Percentiles rank a stretch among this genome's conserved stretches.
These are phyloP conservation scores for Nemania sp. DNA, from an alignment of 2,329 filamentous ascomycete genomes.

Conservation along the genomic window DNA sequence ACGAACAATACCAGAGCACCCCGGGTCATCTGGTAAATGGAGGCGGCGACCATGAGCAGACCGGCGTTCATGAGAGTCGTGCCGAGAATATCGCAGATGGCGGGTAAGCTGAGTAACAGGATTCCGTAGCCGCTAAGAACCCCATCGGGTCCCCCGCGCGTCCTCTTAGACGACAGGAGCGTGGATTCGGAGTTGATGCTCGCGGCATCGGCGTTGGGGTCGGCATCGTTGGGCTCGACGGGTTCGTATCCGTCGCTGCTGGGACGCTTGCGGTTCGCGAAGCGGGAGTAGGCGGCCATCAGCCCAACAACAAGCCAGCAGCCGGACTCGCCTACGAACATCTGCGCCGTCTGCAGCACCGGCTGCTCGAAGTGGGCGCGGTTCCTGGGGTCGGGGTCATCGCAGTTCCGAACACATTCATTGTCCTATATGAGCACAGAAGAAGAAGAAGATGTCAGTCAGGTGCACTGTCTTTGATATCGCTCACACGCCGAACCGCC, in stretches of 20 bases:
- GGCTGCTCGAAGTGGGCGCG: constrained; percentile 86
- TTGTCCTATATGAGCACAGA: constrained; percentile 70
- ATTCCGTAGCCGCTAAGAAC: constrained; percentile 73
- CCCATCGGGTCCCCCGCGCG: constrained; percentile 49
- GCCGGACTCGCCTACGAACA: constrained; percentile 96
- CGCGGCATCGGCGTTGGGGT: constrained; percentile 52
- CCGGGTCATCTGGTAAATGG: constrained; percentile 98
- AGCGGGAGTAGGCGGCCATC: constrained; percentile 68
- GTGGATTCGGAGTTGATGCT: constrained; percentile 50
- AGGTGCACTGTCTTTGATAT: no score
- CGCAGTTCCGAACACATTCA: constrained; percentile 93
- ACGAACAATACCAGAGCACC: constrained; percentile 95
- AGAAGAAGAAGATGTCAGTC: no score
- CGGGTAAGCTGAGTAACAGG: constrained; percentile 78
- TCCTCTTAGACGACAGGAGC: constrained; percentile 38
- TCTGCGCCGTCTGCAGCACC: constrained; percentile 93
- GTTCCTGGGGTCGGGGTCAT: constrained; percentile 66
- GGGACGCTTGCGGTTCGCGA: constrained; percentile 50
- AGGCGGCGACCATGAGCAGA: constrained; percentile 88
- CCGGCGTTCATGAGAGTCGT: constrained; percentile 98
- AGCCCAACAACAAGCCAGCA: constrained; percentile 88
- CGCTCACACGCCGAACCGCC: no score
- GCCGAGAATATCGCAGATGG: constrained; percentile 90
- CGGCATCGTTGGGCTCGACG: constrained; percentile 55
- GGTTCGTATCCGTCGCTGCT: constrained; percentile 67